phyloP scores from a whole-genome alignment of 176 grass and related monocot species.

The Microstegium vimineum region DNA sequence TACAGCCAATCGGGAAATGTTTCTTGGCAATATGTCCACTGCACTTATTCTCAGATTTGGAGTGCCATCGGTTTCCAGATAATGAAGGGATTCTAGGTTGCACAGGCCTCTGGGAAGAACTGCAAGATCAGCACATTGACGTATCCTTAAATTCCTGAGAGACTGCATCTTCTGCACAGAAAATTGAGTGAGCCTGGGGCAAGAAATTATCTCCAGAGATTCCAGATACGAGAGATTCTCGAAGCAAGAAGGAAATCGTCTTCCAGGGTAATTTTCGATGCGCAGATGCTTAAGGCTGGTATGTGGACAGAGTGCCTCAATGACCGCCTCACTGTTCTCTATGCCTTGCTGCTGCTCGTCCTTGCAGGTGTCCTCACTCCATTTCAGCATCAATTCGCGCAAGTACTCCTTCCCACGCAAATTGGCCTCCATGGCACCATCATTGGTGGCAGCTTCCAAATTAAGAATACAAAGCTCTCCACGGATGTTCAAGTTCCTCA shows the following conservation, averaged over 20 bases:
- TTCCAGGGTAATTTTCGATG: constrained; percentile 49
- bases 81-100: neutral
- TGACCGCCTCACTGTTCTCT: neutral
- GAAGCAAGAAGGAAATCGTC: constrained; percentile 42
- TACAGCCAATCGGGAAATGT: neutral
- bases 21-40: constrained; percentile 19
- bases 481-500: constrained; percentile 42
- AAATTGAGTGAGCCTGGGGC: constrained; percentile 22
- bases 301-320: constrained; percentile 17
- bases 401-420: constrained; percentile 41
- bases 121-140: constrained; percentile 13
- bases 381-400: constrained; percentile 48
- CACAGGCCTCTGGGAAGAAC: constrained; percentile 26
- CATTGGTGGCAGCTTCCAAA: constrained; percentile 23
- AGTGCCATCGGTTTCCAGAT: neutral
- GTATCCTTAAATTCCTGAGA: constrained; percentile 7
- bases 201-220: constrained; percentile 42
- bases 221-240: constrained; percentile 5
- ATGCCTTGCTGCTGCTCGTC: neutral
- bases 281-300: constrained; percentile 24
- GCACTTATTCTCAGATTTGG: constrained; percentile 1
- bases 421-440: constrained; percentile 25
- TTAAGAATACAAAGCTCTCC: constrained; percentile 71
- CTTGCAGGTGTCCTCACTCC: constrained; percentile 20
- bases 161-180: neutral